Percentiles rank a stretch among this genome's conserved stretches.
These are phyloP conservation scores for Cystoderma amianthinum DNA, from an alignment of 768 basidiomycete species.

Conservation along the genomic window DNA sequence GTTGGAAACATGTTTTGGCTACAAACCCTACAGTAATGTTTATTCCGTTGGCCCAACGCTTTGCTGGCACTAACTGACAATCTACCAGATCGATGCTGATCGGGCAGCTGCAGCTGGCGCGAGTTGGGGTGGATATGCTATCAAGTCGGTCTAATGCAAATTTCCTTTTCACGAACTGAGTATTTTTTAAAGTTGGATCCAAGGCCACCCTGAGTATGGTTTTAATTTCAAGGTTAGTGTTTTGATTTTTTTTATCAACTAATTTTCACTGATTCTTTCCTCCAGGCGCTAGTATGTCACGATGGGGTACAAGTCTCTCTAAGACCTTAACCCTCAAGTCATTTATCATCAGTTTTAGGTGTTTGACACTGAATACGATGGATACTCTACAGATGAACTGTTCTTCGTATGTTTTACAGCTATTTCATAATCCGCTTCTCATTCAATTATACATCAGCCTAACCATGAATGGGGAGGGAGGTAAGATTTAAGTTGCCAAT, in stretches of 20 bases:
- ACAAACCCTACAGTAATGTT: slow-evolving; percentile 71
- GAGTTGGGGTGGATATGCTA: slow-evolving; percentile 83
- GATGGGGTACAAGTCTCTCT: slow-evolving; percentile 57
- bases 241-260: neutral
- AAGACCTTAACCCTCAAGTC: neutral
- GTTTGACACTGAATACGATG: slow-evolving; percentile 73
- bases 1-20: no score
- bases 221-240: slow-evolving; percentile 73
- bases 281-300: slow-evolving; percentile 73
- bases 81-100: slow-evolving; percentile 53
- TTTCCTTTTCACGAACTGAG: neutral
- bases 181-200: slow-evolving; percentile 68
- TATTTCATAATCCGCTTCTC: neutral
- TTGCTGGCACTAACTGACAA: neutral
- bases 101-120: slow-evolving; percentile 76
- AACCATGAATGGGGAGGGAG: slow-evolving; percentile 83
- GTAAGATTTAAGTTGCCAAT: slow-evolving; percentile 10
- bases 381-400: slow-evolving; percentile 87
- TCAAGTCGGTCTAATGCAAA: slow-evolving; percentile 67
- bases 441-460: slow-evolving; percentile 37
- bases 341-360: slow-evolving; percentile 29
- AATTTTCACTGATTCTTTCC: neutral
- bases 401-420: slow-evolving; percentile 61
- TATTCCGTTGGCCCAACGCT: slow-evolving; percentile 33
- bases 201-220: slow-evolving; percentile 84